Percentiles rank a stretch among this genome's conserved stretches.
These are phyloP conservation scores for Podospora australis DNA, from an alignment of 495 filamentous ascomycete genomes.

Conservation along the genomic window DNA sequence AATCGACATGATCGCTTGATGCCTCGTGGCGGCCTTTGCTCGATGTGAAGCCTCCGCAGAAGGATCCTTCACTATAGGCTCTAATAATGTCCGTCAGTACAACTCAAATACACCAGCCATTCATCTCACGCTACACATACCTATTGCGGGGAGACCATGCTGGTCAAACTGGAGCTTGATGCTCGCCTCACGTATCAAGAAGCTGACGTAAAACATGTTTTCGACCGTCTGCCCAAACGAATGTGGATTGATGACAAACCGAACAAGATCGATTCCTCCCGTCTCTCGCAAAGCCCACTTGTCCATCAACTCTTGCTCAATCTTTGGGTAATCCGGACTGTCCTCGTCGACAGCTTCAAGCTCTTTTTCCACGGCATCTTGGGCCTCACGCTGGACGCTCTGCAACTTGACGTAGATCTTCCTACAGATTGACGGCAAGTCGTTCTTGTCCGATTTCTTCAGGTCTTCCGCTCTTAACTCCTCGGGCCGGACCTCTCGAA, in stretches of 20 bases:
- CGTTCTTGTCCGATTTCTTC: conserved; percentile 62
- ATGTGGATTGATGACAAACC: conserved; percentile 78
- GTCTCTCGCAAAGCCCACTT: conserved; percentile 52
- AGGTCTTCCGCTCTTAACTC: conserved; percentile 67
- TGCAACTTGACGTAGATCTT: conserved; percentile 49
- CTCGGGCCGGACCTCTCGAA: conserved; percentile 63
- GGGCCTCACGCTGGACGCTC: conserved; percentile 32
- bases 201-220: conserved; percentile 95
- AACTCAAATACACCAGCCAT: too few species aligned
- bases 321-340: conserved; percentile 4
- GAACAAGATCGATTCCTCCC: conserved; percentile 66
- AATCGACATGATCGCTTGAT: conserved; percentile 78
- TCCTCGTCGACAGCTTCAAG: conserved; percentile 31
- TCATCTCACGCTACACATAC: conserved; percentile 49
- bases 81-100: conserved; percentile 6
- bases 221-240: conserved; percentile 96
- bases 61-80: too few species aligned
- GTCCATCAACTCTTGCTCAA: conserved; percentile 44
- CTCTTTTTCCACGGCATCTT: conserved; percentile 36
- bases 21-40: conserved; percentile 48
- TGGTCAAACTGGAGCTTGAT: conserved; percentile 60
- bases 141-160: conserved; percentile 59
- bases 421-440: conserved; percentile 63
- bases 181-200: conserved; percentile 81
- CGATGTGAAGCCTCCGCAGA: neutral